Percentiles rank a stretch among this genome's conserved stretches.
These are phyloP conservation scores for Ascochyta fabae DNA, from an alignment of 2,329 filamentous ascomycete species.

Conservation along the genomic window DNA sequence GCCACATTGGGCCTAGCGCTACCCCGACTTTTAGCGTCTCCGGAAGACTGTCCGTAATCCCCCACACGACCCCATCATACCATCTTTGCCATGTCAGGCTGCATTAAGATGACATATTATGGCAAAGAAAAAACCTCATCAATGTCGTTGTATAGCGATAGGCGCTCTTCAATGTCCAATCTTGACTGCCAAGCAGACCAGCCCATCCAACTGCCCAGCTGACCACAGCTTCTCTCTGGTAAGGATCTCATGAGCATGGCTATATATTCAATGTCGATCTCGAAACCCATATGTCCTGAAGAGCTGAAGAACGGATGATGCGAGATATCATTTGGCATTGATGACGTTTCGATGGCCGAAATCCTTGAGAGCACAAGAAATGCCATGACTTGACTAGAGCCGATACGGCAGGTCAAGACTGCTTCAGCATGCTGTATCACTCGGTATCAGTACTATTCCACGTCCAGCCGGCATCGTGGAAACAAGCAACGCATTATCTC, in stretches of 20 bases:
- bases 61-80: not conserved
- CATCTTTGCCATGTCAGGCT: not conserved
- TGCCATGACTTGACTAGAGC: constrained; percentile 28
- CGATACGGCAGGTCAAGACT: constrained; percentile 31
- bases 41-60: not conserved
- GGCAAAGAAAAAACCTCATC: not conserved
- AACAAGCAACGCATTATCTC: constrained; percentile 6
- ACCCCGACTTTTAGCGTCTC: not conserved
- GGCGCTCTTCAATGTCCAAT: not conserved
- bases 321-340: constrained; percentile 2
- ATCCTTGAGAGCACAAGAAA: constrained; percentile 22
- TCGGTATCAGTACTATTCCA: constrained; percentile 12
- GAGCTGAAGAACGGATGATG: not conserved
- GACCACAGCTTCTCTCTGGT: too few species aligned
- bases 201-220: too few species aligned
- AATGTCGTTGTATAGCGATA: not conserved
- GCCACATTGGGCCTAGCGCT: not conserved
- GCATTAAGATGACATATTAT: not conserved
- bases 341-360: constrained; percentile 24
- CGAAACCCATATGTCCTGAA: not conserved
- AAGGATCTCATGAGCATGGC: too few species aligned
- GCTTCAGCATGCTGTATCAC: constrained; percentile 13
- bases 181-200: too few species aligned
- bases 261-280: not conserved
- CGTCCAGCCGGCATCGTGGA: constrained; percentile 11